Evolutionary conservation across 2,329 filamentous ascomycete species (phyloP).

Genomic region (Didymella keratinophila): DNA sequence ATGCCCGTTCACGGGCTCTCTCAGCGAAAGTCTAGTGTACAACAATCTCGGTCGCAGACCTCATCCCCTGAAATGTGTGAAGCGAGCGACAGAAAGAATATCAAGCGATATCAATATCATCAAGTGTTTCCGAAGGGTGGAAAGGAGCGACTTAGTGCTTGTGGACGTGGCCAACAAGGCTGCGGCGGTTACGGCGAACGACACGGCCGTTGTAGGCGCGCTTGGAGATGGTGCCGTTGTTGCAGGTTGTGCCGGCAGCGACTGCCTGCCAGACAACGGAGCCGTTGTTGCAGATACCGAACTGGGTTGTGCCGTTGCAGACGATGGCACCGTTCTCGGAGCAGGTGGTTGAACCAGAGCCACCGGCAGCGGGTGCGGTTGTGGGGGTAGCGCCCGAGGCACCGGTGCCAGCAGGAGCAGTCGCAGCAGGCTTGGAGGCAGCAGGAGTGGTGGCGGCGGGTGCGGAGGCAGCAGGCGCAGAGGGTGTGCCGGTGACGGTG

Average conservation of each 20-base stretch:
- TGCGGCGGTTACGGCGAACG: constrained; percentile 34
- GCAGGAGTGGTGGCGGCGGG: constrained; percentile 12
- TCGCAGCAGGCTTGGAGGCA: constrained; percentile 8
- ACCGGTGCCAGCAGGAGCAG: constrained; percentile 19
- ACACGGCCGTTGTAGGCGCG: constrained; percentile 43
- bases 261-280: constrained; percentile 52
- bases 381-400: constrained; percentile 21
- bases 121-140: neutral
- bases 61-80: neutral
- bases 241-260: constrained; percentile 55
- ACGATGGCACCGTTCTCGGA: constrained; percentile 47
- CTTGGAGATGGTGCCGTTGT: constrained; percentile 51
- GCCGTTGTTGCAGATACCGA: constrained; percentile 56
- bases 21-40: constrained; percentile 10
- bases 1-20: constrained; percentile 6
- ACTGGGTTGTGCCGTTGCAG: constrained; percentile 53
- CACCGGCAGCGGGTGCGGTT: constrained; percentile 5
- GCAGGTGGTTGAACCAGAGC: constrained; percentile 27
- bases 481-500: constrained; percentile 35
- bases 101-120: constrained; percentile 20
- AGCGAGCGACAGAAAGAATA: constrained; percentile 15
- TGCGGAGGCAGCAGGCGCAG: constrained; percentile 16
- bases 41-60: constrained; percentile 17
- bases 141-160: constrained; percentile 9
- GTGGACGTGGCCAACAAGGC: constrained; percentile 15